A percentile compares a stretch with the other conserved stretches of the same genome.
Conservation (phyloP, 768 basidiomycete species). For the Nevesoporus exiguus region DNA sequence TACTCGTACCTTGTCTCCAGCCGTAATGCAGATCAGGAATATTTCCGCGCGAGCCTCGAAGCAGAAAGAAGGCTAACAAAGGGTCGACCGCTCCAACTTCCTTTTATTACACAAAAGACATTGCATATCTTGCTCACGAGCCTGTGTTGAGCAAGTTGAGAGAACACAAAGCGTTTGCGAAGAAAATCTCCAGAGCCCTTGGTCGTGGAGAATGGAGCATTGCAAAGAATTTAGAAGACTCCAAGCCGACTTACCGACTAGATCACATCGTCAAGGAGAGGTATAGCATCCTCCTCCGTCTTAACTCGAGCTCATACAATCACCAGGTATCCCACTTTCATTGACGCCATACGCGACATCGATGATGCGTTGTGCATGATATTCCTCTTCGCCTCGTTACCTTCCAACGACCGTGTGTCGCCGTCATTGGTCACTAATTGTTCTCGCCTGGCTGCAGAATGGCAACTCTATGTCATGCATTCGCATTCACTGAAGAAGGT, state of each 20-base stretch:
- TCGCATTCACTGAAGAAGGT: constrained; percentile 79
- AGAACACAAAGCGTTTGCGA: constrained; percentile 98
- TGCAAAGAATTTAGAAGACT: constrained; percentile 91
- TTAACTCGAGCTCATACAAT: constrained; percentile 8
- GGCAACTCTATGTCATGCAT: constrained; percentile 95
- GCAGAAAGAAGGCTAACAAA: constrained; percentile 92
- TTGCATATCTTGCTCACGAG: constrained; percentile 95
- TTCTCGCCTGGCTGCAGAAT: constrained; percentile 85
- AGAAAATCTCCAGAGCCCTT: constrained; percentile 89
- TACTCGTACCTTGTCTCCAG: neutral
- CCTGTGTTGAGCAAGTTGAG: constrained; percentile 89
- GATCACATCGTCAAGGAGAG: constrained; percentile 98
- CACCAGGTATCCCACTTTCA: constrained; percentile 90
- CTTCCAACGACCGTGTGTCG: constrained; percentile 79
- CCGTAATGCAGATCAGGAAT: constrained; percentile 58
- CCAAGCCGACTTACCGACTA: constrained; percentile 84
- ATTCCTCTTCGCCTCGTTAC: constrained; percentile 88
- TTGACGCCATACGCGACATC: constrained; percentile 92
- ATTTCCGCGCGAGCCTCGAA: constrained; percentile 93
- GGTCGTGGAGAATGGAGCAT: constrained; percentile 94
- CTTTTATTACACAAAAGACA: constrained; percentile 98
- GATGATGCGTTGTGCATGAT: constrained; percentile 97
- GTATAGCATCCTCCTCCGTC: constrained; percentile 40
- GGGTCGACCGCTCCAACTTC: constrained; percentile 95
- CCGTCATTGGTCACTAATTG: constrained; percentile 88